These are phyloP conservation scores for Fusarium bulbicola DNA, from an alignment of 2,329 filamentous ascomycete genomes.

Conservation along the genomic window DNA sequence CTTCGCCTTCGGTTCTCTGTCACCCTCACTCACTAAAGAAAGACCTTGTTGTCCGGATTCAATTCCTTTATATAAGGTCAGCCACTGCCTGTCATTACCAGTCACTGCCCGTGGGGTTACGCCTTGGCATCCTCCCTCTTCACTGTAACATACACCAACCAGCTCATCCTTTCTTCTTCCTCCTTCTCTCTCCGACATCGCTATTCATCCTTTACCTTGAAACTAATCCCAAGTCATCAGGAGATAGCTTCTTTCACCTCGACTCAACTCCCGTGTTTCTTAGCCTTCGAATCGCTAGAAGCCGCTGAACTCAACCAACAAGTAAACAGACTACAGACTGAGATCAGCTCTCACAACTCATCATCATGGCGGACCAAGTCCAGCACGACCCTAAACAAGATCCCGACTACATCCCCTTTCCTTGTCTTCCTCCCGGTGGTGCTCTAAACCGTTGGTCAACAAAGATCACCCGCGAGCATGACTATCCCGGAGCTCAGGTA, in stretches of 20 bases:
- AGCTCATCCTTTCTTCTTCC: not conserved
- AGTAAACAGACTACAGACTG: not conserved
- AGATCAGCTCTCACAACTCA: not conserved
- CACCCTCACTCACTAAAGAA: conserved; percentile 15
- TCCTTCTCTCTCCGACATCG: not conserved
- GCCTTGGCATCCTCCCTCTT: conserved; percentile 7
- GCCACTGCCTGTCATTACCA: not conserved
- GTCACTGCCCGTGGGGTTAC: conserved; percentile 1
- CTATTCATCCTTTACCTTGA: not conserved
- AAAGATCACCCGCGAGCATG: conserved; percentile 82
- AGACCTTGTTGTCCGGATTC: conserved; percentile 15
- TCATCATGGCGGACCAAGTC: conserved; percentile 42
- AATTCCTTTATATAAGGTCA: conserved; percentile 2
- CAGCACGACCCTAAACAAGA: conserved; percentile 56
- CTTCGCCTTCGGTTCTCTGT: conserved; percentile 5
- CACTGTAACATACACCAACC: not conserved
- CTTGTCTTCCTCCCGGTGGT: conserved; percentile 60
- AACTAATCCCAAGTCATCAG: not conserved
- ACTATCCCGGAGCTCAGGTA: conserved; percentile 91
- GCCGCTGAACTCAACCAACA: not conserved
- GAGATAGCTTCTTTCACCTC: not conserved
- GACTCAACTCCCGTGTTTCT: not conserved
- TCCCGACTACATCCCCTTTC: conserved; percentile 63
- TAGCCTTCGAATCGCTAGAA: not conserved
- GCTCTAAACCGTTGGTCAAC: conserved; percentile 86